These are phyloP conservation scores for Eucalyptus curtisii DNA, from an alignment of 345 rosid species.

Conservation along the genomic window DNA sequence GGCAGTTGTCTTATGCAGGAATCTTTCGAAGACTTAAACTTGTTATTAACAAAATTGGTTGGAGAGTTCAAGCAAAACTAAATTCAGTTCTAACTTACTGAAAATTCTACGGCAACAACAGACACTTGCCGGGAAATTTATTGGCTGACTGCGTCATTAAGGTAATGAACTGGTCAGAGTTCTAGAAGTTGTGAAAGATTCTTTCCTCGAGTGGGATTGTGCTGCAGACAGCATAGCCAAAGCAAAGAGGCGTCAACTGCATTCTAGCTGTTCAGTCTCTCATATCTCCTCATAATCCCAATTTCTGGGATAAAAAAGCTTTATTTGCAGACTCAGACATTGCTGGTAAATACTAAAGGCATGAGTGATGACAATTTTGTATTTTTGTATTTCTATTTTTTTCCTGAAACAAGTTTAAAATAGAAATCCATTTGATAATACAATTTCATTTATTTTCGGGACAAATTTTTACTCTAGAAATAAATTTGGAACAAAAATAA, in stretches of 20 bases:
- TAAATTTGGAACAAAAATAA: accelerated
- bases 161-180: neutral
- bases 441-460: too few species aligned
- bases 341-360: neutral
- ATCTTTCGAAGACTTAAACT: neutral
- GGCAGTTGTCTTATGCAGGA: neutral
- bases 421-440: too few species aligned
- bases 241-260: neutral
- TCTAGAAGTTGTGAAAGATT: neutral
- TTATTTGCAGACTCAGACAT: neutral
- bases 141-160: neutral
- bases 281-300: neutral
- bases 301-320: neutral
- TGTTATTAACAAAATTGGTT: neutral
- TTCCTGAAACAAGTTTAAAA: accelerated
- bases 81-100: neutral
- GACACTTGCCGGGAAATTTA: neutral
- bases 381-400: too few species aligned
- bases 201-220: neutral
- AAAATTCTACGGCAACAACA: neutral
- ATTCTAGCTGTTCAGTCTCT: neutral
- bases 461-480: too few species aligned
- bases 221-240: neutral
- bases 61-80: neutral
- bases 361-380: too few species aligned